Evolutionary conservation across 805 yeast genomes (phyloP), one percentile per base, ranked within the genome.

Genomic region (Monosporozyma unispora): DNA sequence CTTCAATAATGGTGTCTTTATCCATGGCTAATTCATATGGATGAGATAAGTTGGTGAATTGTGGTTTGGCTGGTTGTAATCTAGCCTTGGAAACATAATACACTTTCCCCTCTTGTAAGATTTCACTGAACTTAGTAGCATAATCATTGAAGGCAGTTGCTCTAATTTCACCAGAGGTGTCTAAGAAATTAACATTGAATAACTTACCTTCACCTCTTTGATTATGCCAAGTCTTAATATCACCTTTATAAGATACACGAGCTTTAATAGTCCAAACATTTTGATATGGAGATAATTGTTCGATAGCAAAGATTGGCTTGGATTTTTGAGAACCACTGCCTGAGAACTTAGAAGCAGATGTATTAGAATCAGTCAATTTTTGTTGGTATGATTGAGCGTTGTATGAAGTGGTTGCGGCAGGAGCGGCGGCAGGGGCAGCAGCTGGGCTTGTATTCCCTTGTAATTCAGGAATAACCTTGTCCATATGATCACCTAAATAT

Each of bases 161-260:
- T 61, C 93, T 78, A 58, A 93, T 93, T 71, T 93, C 98, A 60
- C 93, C 96, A 5, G 96, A 85, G 64, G 93, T 96, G 64, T 93
- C 99, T 50, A 91, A 70, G 51, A 93, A 80, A 57, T 88, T 87
- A 28, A 88, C 87, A 58, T 84, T 85, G 72, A 93, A 89, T 52
- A 93, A 75, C 66, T 87, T 86, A 49, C 99, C 99, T 54, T 83
- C 87, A 50, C 96, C 96, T 59, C 82, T 78, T 53, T 79, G 82
- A 59, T 87, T 88, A 47, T 87, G 79, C 91, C 91, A 93, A 35
- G 87, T 86, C 67, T 87, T 82, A 57, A 91, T 76, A 53, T 88
- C 96, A 49, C 91, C 81, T 67, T 91, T 93, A 66, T 77, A 82
- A 0, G 95, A 82, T 23, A 89, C 93, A 63, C 98, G 81, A 1